Conservation (phyloP, 345 rosid species). For the Reutealis trisperma region DNA sequence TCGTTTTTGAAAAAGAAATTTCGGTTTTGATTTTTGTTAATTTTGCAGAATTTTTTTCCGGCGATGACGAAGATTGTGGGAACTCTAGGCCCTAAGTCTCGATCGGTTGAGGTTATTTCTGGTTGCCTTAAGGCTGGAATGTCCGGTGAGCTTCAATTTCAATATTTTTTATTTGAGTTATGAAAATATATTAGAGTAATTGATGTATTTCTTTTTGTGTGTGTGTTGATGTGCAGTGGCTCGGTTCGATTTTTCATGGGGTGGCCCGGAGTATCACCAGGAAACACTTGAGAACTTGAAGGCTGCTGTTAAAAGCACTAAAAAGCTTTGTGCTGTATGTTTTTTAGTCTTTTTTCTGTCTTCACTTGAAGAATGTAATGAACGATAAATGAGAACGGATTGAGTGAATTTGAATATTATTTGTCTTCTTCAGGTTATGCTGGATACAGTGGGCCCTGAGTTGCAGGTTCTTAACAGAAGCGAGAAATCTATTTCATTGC, state of each 20-base stretch:
- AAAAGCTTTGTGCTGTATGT: slow-evolving; percentile 40
- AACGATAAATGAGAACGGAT: slow-evolving; percentile 5
- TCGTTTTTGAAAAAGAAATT: background rate
- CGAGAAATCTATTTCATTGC: slow-evolving; percentile 70
- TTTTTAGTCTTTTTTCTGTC: background rate
- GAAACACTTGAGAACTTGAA: slow-evolving; percentile 35
- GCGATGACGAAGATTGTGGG: slow-evolving; percentile 44
- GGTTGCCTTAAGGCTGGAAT: slow-evolving; percentile 35
- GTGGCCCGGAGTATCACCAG: slow-evolving; percentile 31
- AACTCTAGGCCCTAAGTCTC: slow-evolving; percentile 37
- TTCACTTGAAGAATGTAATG: no score
- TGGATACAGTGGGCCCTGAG: slow-evolving; percentile 95
- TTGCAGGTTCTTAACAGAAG: slow-evolving; percentile 81
- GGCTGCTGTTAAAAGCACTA: slow-evolving; percentile 34
- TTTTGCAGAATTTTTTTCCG: slow-evolving; percentile 31
- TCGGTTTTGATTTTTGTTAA: background rate
- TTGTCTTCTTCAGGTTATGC: slow-evolving; percentile 64
- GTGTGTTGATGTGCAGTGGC: slow-evolving; percentile 23
- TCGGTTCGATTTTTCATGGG: slow-evolving; percentile 41
- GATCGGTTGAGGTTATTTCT: slow-evolving; percentile 32
- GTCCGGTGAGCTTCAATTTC: slow-evolving; percentile 22
- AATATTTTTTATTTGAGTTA: background rate
- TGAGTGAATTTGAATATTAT: background rate
- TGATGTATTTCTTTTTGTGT: background rate
- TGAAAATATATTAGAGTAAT: background rate